phyloP scores from a whole-genome alignment of 2,329 filamentous ascomycete species.

The Epichloe sp. region DNA sequence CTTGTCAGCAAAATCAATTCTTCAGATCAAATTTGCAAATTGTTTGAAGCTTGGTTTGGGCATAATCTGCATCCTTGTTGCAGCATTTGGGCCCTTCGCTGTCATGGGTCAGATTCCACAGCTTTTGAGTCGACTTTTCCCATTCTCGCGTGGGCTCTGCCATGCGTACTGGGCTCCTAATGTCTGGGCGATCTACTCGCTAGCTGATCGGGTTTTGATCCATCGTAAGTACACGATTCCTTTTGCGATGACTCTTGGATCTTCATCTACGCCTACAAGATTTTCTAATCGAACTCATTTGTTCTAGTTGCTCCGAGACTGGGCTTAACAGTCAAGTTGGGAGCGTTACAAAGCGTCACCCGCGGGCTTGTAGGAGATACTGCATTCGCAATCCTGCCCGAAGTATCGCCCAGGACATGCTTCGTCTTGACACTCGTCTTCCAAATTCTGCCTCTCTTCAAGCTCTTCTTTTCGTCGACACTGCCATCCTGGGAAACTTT shows the following conservation, averaged over 20 bases:
- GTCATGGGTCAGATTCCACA: slow-evolving; percentile 73
- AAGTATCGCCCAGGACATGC: slow-evolving; percentile 67
- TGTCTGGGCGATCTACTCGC: slow-evolving; percentile 93
- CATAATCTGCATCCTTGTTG: slow-evolving; percentile 56
- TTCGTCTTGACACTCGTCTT: slow-evolving; percentile 74
- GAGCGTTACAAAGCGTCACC: slow-evolving; percentile 78
- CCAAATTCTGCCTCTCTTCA: slow-evolving; percentile 66
- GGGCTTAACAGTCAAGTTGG: slow-evolving; percentile 56
- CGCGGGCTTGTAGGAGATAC: slow-evolving; percentile 88
- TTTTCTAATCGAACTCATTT: background rate
- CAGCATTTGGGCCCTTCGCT: slow-evolving; percentile 84
- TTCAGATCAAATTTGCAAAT: slow-evolving; percentile 65
- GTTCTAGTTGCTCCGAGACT: slow-evolving; percentile 64
- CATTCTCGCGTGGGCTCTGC: slow-evolving; percentile 84
- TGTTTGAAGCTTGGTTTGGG: slow-evolving; percentile 69
- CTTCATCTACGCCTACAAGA: background rate
- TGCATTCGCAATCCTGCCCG: slow-evolving; percentile 82
- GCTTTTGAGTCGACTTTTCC: slow-evolving; percentile 73
- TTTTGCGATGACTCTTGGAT: background rate
- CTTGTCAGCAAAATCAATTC: slow-evolving; percentile 61
- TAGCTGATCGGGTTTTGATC: slow-evolving; percentile 73
- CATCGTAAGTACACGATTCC: slow-evolving; percentile 42
- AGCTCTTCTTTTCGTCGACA: slow-evolving; percentile 49
- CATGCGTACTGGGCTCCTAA: slow-evolving; percentile 99
- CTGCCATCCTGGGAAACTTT: slow-evolving; percentile 80